A percentile compares a stretch with the other conserved stretches of the same genome.
These are phyloP conservation scores for Sporothrix luriei DNA, from an alignment of 2,329 filamentous ascomycete genomes.

Conservation along the genomic window DNA sequence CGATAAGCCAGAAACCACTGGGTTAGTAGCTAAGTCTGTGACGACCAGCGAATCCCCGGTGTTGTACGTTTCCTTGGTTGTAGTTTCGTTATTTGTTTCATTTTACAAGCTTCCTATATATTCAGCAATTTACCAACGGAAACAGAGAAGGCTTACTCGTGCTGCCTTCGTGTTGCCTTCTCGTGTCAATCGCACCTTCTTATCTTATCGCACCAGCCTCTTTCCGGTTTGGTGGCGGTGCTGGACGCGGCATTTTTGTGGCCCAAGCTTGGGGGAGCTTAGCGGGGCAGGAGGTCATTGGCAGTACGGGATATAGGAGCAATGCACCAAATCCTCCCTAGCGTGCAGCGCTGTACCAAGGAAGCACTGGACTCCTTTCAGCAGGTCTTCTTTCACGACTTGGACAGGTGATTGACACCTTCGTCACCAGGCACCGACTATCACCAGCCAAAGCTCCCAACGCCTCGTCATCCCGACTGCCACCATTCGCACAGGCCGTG, in stretches of 20 bases:
- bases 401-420: constrained; percentile 17
- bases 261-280: constrained; percentile 35
- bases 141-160: background rate
- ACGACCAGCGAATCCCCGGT: constrained; percentile 34
- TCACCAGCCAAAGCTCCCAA: background rate
- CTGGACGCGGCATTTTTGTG: constrained; percentile 37
- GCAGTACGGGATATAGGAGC: too few species aligned
- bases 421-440: constrained; percentile 19
- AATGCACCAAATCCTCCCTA: constrained; percentile 10
- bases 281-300: constrained; percentile 33
- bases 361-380: background rate
- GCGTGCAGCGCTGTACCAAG: constrained; percentile 29
- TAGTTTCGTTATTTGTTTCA: background rate
- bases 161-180: too few species aligned
- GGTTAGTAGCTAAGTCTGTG: constrained; percentile 33
- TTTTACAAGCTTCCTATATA: background rate
- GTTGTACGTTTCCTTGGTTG: constrained; percentile 29
- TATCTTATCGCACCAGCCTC: constrained; percentile 34
- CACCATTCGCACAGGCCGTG: constrained; percentile 3
- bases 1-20: constrained; percentile 31
- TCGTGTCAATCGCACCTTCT: background rate
- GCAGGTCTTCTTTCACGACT: constrained; percentile 15
- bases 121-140: background rate
- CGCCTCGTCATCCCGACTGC: constrained; percentile 5
- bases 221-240: constrained; percentile 29